Evolutionary conservation across 2,329 filamentous ascomycete genomes (phyloP), one percentile per base, ranked within the genome.

Genomic region (Beauveria sp.): DNA sequence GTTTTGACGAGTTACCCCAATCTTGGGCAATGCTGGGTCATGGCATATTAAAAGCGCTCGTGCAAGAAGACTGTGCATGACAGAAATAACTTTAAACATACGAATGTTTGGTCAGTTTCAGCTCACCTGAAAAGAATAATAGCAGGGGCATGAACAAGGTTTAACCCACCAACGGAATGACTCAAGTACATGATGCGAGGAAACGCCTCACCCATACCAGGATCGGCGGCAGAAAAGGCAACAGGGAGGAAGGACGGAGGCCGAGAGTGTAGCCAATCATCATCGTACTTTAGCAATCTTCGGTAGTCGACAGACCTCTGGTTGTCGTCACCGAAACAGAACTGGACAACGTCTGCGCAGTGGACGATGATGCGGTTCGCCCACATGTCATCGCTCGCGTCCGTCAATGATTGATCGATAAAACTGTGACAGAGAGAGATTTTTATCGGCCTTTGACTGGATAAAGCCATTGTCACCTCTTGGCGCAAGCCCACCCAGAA

Each of bases 261-360:
- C 18, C 42, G 42, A 8, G 42, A 43, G 6, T 43, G 42, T 43
- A 43, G 42, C 42, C 42, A 43, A 20, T 43, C 42, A 20, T 43
- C 42, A 18, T 43, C 42, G 42, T 43, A 43, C 18, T 43, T 43
- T 43, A 43, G 42, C 4, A 43, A n/a, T 43, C 42, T 43, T 16
- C 18, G 42, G 8, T 43, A 43, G 18, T 43, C 42, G 42, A 8
- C 42, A 8, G 42, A 4, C 62, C 63, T 49, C 57, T 70, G 64
- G 62, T 73, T 64, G 67, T 68, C 65, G n/a, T 77, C 72, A 2
- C 79, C 77, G 65, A 86, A 87, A 68, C 85, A 88, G 66, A 81
- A 86, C 63, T 86, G 83, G 18, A 88, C 72, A 1, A 87, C 82
- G 63, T 86, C 83, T n/a, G 84, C 84, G 59, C 84, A 84, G 66